phyloP scores from a whole-genome alignment of 1,284 basidiomycete genomes.

The Termitomyces sp. region DNA sequence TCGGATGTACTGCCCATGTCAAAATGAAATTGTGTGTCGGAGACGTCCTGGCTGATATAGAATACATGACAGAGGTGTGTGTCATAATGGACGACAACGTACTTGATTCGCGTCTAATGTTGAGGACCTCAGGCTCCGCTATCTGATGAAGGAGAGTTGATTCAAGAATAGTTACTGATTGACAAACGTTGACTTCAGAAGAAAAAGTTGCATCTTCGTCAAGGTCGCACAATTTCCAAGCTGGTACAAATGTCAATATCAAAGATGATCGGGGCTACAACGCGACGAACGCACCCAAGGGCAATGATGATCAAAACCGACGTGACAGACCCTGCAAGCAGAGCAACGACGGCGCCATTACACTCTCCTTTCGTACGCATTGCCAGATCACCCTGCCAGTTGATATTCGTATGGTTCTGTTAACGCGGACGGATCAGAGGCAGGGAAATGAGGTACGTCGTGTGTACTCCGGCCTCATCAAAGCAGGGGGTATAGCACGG shows the following conservation, averaged over 20 bases:
- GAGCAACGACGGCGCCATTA: constrained; percentile 46
- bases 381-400: constrained; percentile 31
- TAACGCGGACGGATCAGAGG: constrained; percentile 29
- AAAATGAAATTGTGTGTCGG: no score
- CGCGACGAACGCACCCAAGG: constrained; percentile 40
- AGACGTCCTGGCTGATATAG: no score
- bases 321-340: constrained; percentile 43
- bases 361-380: constrained; percentile 37
- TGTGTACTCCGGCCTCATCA: constrained; percentile 31
- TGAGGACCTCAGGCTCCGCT: no score
- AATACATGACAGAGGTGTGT: no score
- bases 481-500: constrained; percentile 34
- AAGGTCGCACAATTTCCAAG: constrained; percentile 48
- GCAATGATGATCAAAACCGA: constrained; percentile 53
- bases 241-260: constrained; percentile 22
- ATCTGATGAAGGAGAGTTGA: no score
- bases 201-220: constrained; percentile 38
- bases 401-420: constrained; percentile 40
- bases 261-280: neutral
- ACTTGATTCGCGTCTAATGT: no score
- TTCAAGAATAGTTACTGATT: no score
- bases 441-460: constrained; percentile 26
- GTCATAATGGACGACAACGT: no score
- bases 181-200: no score
- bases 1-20: no score